Evolutionary conservation across 1,139 yeast genomes (phyloP).

Genomic region (Debaryomycetaceae sp.): DNA sequence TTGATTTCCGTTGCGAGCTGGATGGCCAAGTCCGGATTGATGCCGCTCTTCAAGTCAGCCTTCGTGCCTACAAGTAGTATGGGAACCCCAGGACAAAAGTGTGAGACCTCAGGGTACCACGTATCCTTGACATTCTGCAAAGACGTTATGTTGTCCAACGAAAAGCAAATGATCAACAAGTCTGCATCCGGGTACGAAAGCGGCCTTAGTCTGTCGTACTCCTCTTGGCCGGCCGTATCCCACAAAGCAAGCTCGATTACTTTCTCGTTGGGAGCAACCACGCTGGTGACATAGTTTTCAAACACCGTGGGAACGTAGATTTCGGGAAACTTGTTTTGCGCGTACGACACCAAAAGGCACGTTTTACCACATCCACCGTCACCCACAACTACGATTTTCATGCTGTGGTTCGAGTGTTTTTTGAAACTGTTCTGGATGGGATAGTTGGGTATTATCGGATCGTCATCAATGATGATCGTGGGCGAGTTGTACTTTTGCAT

Average conservation of each 20-base stretch:
- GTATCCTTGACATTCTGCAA: slow-evolving; percentile 71
- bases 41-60: slow-evolving; percentile 51
- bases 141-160: slow-evolving; percentile 62
- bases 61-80: slow-evolving; percentile 77
- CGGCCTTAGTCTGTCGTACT: slow-evolving; percentile 80
- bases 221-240: slow-evolving; percentile 97
- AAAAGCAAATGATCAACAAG: slow-evolving; percentile 69
- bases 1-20: slow-evolving; percentile 62
- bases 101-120: slow-evolving; percentile 85
- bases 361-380: slow-evolving; percentile 97
- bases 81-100: slow-evolving; percentile 80
- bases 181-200: slow-evolving; percentile 82
- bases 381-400: slow-evolving; percentile 84
- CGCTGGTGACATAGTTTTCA: slow-evolving; percentile 74
- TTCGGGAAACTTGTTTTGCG: slow-evolving; percentile 73
- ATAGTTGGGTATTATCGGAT: slow-evolving; percentile 38
- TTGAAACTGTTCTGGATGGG: slow-evolving; percentile 28
- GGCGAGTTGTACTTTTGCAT: slow-evolving; percentile 19
- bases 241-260: slow-evolving; percentile 69
- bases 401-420: slow-evolving; percentile 36
- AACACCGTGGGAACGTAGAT: slow-evolving; percentile 87
- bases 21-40: slow-evolving; percentile 49
- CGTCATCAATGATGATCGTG: slow-evolving; percentile 33
- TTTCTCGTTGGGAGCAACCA: slow-evolving; percentile 52
- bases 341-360: slow-evolving; percentile 75